Conservation (phyloP, 768 basidiomycete species). For the Termitomyces sp. region DNA sequence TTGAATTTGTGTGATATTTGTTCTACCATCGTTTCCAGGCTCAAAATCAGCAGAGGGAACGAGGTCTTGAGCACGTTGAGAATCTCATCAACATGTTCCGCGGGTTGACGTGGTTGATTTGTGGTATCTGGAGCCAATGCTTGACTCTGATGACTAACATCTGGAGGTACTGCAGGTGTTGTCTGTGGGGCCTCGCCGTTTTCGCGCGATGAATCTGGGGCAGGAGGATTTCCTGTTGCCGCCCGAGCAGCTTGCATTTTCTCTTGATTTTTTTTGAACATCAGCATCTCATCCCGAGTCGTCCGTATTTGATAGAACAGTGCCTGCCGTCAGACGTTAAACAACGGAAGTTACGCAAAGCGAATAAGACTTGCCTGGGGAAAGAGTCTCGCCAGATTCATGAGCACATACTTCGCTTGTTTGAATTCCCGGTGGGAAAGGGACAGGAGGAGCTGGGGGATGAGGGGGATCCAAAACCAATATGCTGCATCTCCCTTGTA, state of each 20-base stretch:
- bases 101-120: constrained; percentile 55
- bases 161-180: constrained; percentile 6
- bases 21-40: constrained; percentile 95
- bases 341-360: neutral
- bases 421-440: constrained; percentile 89
- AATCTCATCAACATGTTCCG: constrained; percentile 91
- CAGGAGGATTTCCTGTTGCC: constrained; percentile 21
- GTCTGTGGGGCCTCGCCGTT: constrained; percentile 23
- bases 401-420: constrained; percentile 83
- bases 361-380: constrained; percentile 65
- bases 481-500: constrained; percentile 95
- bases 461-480: constrained; percentile 99
- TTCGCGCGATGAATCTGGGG: constrained; percentile 19
- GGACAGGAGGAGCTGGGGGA: constrained; percentile 89
- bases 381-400: constrained; percentile 85
- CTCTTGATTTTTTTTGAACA: constrained; percentile 33
- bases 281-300: constrained; percentile 37
- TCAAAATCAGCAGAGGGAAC: constrained; percentile 90
- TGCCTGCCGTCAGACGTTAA: constrained; percentile 46
- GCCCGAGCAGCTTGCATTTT: constrained; percentile 34
- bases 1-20: constrained; percentile 90
- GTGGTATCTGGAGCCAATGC: constrained; percentile 18
- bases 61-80: constrained; percentile 91
- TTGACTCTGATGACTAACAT: constrained; percentile 11
- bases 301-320: constrained; percentile 94